Evolutionary conservation across 2,329 filamentous ascomycete species (phyloP), one percentile per base, ranked within the genome.

Genomic region (Ascochyta viciae-villosae): DNA sequence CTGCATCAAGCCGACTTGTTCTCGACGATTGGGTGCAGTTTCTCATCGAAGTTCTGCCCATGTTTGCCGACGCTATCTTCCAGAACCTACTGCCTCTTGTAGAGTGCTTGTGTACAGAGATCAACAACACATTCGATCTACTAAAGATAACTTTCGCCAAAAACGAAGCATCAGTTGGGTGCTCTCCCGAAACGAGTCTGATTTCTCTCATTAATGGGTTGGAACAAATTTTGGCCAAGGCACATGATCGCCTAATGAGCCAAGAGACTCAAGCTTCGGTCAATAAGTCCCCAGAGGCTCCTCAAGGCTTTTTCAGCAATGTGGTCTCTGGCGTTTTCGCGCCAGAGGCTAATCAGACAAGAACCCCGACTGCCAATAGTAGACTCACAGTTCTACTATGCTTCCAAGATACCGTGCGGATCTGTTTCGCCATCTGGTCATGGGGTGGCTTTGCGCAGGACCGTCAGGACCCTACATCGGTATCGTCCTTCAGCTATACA

Each of bases 371-470:
- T n/a, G 92, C 93, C 8, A 99, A 98, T 69, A 94, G 95, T 66
- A 87, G 94, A 41, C 82, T 99, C 22, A 98, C 95, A 0, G 94
- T 99, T 19, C 83, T 97, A 39, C 82, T 99, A n/a, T 96, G 93
- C 10, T 96, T 99, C 72, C 94, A 98, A 74, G 96, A 99, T 73
- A 92, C 93, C 1, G 91, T 98, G 55, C 87, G 92, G 23, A 90
- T 96, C 45, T 96, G 93, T 75, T 96, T 96, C 72, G 87, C 83
- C 12, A 96, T 99, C 48, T 99, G 96, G 95, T 90, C 91, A 0
- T 99, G 95, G 94, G 91, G 85, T 13, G 84, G 90, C 6, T 86
- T 89, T 69, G 84, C 84, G 2, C 80, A 80, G 26, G 87, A 89
- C 66, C 66, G 68, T 29, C 85, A 89, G 50, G 90, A 96, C 70